A percentile compares a stretch with the other conserved stretches of the same genome.
Evolutionary conservation across 2,329 filamentous ascomycete species (phyloP).

Genomic region (Aureobasidium sp.): DNA sequence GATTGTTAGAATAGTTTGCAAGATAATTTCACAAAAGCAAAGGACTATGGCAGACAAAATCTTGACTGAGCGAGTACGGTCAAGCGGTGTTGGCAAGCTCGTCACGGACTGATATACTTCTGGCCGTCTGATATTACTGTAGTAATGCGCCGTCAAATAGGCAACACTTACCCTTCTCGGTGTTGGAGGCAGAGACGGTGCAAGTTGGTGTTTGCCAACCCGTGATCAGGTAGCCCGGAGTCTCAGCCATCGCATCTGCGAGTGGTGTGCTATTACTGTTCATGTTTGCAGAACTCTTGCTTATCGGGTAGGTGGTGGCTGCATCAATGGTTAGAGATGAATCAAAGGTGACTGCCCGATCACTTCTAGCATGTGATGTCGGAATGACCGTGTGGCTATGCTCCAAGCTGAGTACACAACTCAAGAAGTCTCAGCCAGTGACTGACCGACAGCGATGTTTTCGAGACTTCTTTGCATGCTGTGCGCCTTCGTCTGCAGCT

Average conservation of each 20-base stretch:
- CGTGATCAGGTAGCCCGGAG: not conserved
- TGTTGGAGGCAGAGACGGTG: not conserved
- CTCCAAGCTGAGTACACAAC: not conserved
- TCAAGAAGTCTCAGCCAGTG: not conserved
- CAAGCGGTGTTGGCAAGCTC: not conserved
- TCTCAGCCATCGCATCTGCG: not conserved
- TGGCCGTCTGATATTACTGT: too few relatives aligned
- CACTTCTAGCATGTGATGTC: not conserved
- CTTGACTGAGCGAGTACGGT: not conserved
- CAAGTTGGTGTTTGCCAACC: not conserved
- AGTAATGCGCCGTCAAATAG: not conserved
- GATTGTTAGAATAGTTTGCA: not conserved
- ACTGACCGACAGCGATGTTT: not conserved
- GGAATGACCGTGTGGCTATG: not conserved
- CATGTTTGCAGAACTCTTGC: not conserved
- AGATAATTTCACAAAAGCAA: not conserved
- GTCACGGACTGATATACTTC: not conserved
- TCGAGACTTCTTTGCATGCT: not conserved
- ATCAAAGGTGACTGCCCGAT: not conserved
- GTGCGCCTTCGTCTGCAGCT: not conserved
- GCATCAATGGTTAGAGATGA: not conserved
- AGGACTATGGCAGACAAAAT: not conserved
- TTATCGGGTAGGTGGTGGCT: not conserved
- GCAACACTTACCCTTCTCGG: too few relatives aligned
- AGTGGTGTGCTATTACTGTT: not conserved